These are phyloP conservation scores for Chondrus crispus DNA, from an alignment of 23 red algal genomes.

Conservation along the genomic window DNA sequence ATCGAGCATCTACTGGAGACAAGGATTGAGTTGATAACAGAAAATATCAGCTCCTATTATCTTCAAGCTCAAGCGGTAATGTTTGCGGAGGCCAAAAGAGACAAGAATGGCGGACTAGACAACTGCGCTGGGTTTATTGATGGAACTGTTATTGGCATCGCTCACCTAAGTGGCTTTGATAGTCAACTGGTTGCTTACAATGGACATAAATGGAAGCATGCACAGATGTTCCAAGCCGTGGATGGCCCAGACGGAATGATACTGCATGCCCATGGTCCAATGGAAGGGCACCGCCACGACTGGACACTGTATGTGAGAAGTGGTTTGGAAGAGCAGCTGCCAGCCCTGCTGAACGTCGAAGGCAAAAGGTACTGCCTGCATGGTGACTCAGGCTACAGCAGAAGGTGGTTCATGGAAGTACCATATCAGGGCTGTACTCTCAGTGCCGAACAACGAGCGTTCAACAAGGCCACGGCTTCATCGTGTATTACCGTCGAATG, in stretches of 20 bases:
- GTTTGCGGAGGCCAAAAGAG: neutral
- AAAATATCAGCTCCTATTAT: neutral
- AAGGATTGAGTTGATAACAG: neutral
- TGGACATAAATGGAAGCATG: conserved; percentile 28
- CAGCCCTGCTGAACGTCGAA: neutral
- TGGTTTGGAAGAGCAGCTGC: conserved; percentile 2
- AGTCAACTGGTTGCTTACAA: conserved; percentile 6
- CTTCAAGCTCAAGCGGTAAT: neutral
- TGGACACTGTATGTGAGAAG: conserved; percentile 14
- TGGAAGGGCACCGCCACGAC: conserved; percentile 28
- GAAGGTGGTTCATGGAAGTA: neutral
- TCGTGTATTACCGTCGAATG: neutral
- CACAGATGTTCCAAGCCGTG: conserved; percentile 3
- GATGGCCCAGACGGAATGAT: neutral
- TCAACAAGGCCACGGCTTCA: neutral
- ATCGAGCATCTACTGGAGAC: neutral
- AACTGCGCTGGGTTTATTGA: conserved; percentile 14
- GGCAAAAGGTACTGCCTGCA: neutral
- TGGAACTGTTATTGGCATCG: conserved; percentile 17
- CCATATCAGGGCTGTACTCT: neutral
- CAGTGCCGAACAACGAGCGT: neutral
- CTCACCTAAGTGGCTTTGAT: neutral
- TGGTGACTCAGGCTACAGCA: neutral
- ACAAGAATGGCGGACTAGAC: neutral
- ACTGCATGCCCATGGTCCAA: conserved; percentile 7